Percentiles rank a stretch among this genome's conserved stretches.
phyloP scores from a whole-genome alignment of 2,329 filamentous ascomycete species.

The Exserohilum turcica region DNA sequence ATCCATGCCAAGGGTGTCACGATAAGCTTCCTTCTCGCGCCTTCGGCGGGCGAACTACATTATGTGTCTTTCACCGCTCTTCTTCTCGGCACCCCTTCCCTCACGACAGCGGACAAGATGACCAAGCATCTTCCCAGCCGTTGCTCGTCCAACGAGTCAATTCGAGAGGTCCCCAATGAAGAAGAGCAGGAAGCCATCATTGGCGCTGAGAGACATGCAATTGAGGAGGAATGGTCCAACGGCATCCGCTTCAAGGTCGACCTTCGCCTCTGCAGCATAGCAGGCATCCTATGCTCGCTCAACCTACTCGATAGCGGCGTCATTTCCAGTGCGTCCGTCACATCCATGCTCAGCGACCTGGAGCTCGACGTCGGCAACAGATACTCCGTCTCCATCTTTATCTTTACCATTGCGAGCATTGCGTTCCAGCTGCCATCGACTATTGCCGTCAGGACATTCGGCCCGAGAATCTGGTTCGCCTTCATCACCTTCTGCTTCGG shows the following conservation, averaged over 20 bases:
- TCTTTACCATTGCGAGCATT: conserved; percentile 72
- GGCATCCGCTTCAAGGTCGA: conserved; percentile 68
- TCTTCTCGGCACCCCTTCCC: neutral
- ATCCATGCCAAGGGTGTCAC: conserved; percentile 9
- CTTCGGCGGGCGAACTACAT: conserved; percentile 10
- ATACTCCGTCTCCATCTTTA: conserved; percentile 73
- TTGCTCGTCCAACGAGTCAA: conserved; percentile 16
- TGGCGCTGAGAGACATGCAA: conserved; percentile 10
- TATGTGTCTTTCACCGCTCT: conserved; percentile 6
- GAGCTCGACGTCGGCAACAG: conserved; percentile 65
- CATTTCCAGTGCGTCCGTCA: conserved; percentile 71
- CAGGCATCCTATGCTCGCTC: conserved; percentile 70
- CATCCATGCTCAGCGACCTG: conserved; percentile 68
- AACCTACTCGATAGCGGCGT: conserved; percentile 73
- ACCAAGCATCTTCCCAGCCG: conserved; percentile 23
- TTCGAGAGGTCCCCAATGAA: conserved; percentile 22
- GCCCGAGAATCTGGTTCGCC: conserved; percentile 67
- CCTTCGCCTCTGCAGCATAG: conserved; percentile 70
- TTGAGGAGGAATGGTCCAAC: conserved; percentile 47
- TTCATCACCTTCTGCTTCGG: conserved; percentile 66
- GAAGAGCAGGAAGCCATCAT: conserved; percentile 9
- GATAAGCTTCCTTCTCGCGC: conserved; percentile 21
- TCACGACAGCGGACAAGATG: conserved; percentile 14
- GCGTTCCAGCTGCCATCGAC: conserved; percentile 72
- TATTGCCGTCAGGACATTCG: conserved; percentile 67